A percentile compares a stretch with the other conserved stretches of the same genome.
These are phyloP conservation scores for Apiotrichum gracile DNA, from an alignment of 1,284 basidiomycete genomes.

Conservation along the genomic window DNA sequence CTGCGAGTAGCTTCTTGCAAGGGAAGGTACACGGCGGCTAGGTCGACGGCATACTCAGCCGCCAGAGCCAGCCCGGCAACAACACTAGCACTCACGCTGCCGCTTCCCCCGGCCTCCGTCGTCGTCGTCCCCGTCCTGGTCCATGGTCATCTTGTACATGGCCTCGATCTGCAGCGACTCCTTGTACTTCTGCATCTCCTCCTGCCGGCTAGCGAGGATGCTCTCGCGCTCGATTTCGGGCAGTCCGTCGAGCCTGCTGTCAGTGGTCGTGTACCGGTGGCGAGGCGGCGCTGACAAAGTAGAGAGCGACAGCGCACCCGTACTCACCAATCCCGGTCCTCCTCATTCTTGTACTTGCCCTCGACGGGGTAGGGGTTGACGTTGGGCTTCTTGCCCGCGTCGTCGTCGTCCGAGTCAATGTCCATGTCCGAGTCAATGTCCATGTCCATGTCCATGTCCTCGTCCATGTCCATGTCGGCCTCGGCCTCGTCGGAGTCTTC, in stretches of 20 bases:
- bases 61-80: constrained; percentile 41
- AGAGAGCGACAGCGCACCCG: too few species aligned
- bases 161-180: constrained; percentile 69
- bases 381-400: constrained; percentile 5
- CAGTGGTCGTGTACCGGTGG: too few species aligned
- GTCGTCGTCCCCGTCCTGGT: constrained; percentile 38
- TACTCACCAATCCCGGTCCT: constrained; percentile 69
- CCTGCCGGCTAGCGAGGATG: constrained; percentile 69
- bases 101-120: constrained; percentile 48
- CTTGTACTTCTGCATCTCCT: constrained; percentile 69
- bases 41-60: neutral
- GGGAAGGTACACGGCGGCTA: too few species aligned
- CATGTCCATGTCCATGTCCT: constrained; percentile 7
- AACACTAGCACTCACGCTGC: constrained; percentile 47
- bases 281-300: too few species aligned
- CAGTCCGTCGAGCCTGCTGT: constrained; percentile 64
- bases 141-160: constrained; percentile 58
- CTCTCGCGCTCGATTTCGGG: constrained; percentile 84
- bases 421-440: constrained; percentile 39
- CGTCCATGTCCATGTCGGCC: constrained; percentile 33
- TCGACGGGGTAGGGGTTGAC: constrained; percentile 81
- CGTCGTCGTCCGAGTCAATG: constrained; percentile 35
- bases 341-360: constrained; percentile 78
- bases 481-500: constrained; percentile 25
- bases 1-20: too few species aligned